Evolutionary conservation across 164 flowering plant species (phyloP).

Genomic region (Echeveria elegans): DNA sequence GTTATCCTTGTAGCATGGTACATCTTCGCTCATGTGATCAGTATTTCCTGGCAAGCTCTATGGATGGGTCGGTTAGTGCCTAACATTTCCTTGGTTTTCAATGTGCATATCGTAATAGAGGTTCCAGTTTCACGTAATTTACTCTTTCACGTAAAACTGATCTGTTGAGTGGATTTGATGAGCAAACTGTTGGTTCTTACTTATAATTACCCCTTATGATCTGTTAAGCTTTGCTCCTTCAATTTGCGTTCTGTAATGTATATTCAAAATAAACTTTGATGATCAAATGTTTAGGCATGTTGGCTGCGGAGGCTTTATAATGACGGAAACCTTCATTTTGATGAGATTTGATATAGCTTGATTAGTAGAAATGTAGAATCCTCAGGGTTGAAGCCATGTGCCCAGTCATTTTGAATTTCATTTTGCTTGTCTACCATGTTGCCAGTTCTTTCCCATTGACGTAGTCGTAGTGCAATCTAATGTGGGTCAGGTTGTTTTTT

Average conservation of each 20-base stretch:
- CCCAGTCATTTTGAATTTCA: not conserved
- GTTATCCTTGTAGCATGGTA: conserved; percentile 38
- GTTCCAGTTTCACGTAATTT: not conserved
- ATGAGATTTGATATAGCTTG: no score
- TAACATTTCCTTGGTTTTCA: conserved; percentile 6
- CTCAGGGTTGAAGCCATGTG: not conserved
- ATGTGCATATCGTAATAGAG: not conserved
- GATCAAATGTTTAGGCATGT: no score
- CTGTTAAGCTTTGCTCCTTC: not conserved
- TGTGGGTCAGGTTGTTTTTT: not conserved
- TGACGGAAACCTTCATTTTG: no score
- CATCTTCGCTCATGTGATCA: conserved; percentile 58
- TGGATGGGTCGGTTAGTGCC: conserved; percentile 88
- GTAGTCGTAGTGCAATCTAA: not conserved
- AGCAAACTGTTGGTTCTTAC: not conserved
- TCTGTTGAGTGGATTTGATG: not conserved
- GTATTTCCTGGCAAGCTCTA: conserved; percentile 89
- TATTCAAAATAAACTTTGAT: no score
- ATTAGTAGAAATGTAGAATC: no score
- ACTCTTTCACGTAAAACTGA: not conserved
- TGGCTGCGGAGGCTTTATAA: no score
- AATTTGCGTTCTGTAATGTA: no score
- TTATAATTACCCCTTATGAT: not conserved
- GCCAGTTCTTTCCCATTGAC: not conserved
- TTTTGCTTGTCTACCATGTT: not conserved